These are phyloP conservation scores for Hypholoma sublateritium DNA, from an alignment of 768 basidiomycete species.

Conservation along the genomic window DNA sequence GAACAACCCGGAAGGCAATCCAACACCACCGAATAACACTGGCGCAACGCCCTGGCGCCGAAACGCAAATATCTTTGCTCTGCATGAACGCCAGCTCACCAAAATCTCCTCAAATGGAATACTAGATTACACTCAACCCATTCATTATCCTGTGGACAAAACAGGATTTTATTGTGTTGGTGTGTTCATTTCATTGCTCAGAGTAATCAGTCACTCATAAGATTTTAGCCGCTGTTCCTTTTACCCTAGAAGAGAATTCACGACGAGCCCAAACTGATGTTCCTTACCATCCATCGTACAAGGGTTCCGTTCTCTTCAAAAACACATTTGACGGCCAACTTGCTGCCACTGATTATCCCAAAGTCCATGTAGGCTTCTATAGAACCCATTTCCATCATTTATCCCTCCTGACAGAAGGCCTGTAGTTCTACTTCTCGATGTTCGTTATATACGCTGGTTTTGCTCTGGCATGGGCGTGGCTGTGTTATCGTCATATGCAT, in stretches of 20 bases:
- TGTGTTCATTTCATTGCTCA: conserved; percentile 32
- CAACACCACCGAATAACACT: conserved; percentile 48
- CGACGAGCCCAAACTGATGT: conserved; percentile 48
- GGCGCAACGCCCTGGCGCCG: conserved; percentile 51
- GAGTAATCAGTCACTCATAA: not conserved
- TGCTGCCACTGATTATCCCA: conserved; percentile 93
- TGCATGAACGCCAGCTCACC: conserved; percentile 23
- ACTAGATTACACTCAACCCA: conserved; percentile 63
- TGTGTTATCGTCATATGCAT: conserved; percentile 77
- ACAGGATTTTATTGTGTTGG: conserved; percentile 98
- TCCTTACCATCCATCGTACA: conserved; percentile 73
- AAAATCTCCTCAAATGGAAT: conserved; percentile 50
- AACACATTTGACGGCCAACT: conserved; percentile 89
- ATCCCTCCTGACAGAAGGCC: not conserved
- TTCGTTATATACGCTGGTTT: conserved; percentile 75
- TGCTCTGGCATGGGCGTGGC: conserved; percentile 75
- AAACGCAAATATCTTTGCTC: not conserved
- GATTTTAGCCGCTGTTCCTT: conserved; percentile 75
- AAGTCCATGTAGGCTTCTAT: conserved; percentile 81
- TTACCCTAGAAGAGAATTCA: conserved; percentile 63
- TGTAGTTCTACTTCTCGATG: conserved; percentile 85
- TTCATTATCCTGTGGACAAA: conserved; percentile 79
- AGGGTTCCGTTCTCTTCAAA: conserved; percentile 78
- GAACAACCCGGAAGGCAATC: conserved; percentile 62
- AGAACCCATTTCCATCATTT: not conserved